phyloP scores from a whole-genome alignment of 305 asterid species.

The Solanum chacoense region DNA sequence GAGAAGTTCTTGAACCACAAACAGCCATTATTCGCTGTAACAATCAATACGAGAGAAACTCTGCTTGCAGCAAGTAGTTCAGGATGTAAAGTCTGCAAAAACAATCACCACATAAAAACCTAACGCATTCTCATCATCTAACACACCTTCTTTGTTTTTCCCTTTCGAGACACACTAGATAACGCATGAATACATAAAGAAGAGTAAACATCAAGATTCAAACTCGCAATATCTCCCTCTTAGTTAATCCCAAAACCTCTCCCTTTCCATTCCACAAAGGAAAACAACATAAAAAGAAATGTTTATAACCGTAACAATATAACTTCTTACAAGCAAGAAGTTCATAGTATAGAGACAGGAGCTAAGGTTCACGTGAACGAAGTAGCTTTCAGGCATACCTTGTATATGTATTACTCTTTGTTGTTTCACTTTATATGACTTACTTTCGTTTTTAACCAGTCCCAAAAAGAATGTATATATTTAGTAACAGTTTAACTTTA shows the following conservation, averaged over 20 bases:
- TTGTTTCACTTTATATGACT: background rate
- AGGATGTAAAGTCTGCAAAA: background rate
- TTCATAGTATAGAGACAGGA: background rate
- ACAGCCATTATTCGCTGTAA: background rate
- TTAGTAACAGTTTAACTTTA: background rate
- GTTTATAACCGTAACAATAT: background rate
- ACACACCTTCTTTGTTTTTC: background rate
- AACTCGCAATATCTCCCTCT: background rate
- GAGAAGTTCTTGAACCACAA: background rate
- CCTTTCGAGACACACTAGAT: background rate
- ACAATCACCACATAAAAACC: background rate
- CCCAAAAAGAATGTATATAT: no score
- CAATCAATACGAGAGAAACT: background rate
- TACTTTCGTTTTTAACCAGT: background rate
- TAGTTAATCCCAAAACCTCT: background rate
- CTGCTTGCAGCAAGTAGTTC: background rate
- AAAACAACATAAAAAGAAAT: background rate
- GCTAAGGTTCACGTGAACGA: background rate
- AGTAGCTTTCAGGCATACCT: background rate
- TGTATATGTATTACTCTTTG: background rate
- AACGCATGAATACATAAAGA: background rate
- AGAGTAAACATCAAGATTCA: background rate
- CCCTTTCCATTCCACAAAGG: background rate
- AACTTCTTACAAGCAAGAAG: background rate
- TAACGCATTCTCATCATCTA: background rate